Base-by-base conservation (phyloP, 495 filamentous ascomycete genomes). In the Podospora fimiseda region DNA sequence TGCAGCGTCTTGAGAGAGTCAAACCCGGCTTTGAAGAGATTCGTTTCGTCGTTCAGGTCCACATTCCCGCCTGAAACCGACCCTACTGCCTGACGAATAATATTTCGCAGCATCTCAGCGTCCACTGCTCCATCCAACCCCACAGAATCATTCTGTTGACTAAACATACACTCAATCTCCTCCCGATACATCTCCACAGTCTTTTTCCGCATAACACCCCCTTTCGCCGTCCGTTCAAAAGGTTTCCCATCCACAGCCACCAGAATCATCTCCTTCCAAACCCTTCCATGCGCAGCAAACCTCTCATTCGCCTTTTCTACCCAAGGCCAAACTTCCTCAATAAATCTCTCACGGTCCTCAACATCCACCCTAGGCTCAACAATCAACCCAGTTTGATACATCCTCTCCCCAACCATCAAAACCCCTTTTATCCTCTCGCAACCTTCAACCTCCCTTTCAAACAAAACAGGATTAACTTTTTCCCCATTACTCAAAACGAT, bases 401-500 rank as follows among this genome's bases (percentile, higher is more conserved):
- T 60, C 16, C 68, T 65, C 6, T 69, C 55, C 2, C 79, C 79
- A 9, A 75, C 65, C 5, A 81, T 54, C 4, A 79, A 52, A 0
- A 67, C 75, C 7, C 71, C 63, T 8, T 51, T 51, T 9, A 82
- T 67, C 1, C 41, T 49, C 0, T 72, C 66, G 46, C 76, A 67
- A 1, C 59, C 54, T 8, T 54, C 48, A 3, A 81, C 49, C 0
- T 56, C 43, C 33, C 59, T 60, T 53, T 85, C 80, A 21, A 78
- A 65, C 1, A 69, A 53, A 0, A 72, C 61, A 0, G 81, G 80
- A 47, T 80, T 77, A 27, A 77, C 54, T 60, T 83, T 84, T 50
- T 82, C 74, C 2, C 78, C 80, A 52, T 77, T 81, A 11, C 66
- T 68, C 43, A 84, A 68, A 0, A 80, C 77, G 33, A 85, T 73